Base-by-base conservation (phyloP, 2,329 filamentous ascomycete species). In the Diplodia scrobiculata region DNA sequence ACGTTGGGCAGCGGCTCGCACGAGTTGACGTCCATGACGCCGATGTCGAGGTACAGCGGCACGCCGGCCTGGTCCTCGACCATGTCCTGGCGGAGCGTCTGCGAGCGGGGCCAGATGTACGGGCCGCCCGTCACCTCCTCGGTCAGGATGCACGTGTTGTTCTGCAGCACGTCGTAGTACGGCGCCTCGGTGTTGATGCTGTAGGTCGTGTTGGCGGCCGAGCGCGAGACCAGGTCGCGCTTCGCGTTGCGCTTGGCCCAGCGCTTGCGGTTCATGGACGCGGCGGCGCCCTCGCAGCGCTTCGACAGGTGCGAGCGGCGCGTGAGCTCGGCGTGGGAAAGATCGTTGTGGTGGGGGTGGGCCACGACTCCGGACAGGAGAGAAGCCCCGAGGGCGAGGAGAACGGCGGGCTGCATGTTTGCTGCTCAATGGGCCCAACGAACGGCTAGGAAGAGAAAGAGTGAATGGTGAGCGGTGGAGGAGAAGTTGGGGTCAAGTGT, bases 41-140 rank as follows among this genome's bases (percentile, higher is more conserved):
- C 77, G 60, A 78, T 74, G 63, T 80, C 78, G 64, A 80, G 72
- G 64, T 74, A 74, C n/a, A 81, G 70, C n/a, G 76, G 74, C 11
- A 80, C 72, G 59, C 78, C 78, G 1, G 53, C 67, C 68, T 80
- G 72, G 19, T 69, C 71, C 21, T 80, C 77, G 5, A 67, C 69
- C 53, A 80, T 71, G 66, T 80, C 72, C n/a, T 73, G 68, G 36
- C 78, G 76, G 5, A 69, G 60, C 3, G 67, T 69, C 52, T 69
- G 64, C 17, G 48, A 59, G 13, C 67, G 48, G 5, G 67, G 67
- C 67, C 68, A 68, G 64, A 80, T 73, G 58, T 70, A 75, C 1
- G 71, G 69, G 4, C 70, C 71, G 48, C 69, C 67, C 14, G 71
- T 73, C 41, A 69, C 63, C 47, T 75, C 72, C 5, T 72, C 71